Conservation (phyloP, 306 rosid species). For the Lathyrus tuberosus region DNA sequence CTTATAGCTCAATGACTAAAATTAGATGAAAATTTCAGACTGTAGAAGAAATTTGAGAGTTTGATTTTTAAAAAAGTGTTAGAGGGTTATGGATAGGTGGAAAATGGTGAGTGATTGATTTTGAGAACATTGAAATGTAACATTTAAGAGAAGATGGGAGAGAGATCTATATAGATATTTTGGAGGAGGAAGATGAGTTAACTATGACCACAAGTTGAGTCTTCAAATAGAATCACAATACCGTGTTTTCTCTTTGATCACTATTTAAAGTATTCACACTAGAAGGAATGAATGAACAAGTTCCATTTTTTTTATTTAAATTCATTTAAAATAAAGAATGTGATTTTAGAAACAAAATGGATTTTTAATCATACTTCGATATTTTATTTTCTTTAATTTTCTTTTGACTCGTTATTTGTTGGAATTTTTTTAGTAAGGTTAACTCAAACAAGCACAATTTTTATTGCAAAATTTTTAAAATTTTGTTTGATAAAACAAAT, state of each 20-base stretch:
- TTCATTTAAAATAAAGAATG: neutral
- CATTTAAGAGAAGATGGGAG: conserved; percentile 11
- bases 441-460: too few relatives aligned
- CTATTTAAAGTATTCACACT: conserved; percentile 1
- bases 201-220: conserved; percentile 41
- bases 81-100: neutral
- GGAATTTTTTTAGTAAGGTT: too few relatives aligned
- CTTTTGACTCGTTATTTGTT: too few relatives aligned
- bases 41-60: conserved; percentile 28
- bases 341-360: neutral
- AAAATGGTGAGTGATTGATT: conserved; percentile 31
- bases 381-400: too few relatives aligned
- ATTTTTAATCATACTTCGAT: too few relatives aligned
- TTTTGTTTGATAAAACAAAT: too few relatives aligned
- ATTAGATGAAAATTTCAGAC: conserved; percentile 1
- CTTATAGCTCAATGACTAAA: conserved; percentile 16
- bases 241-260: neutral
- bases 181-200: conserved; percentile 34
- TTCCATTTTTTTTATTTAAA: neutral
- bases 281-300: neutral
- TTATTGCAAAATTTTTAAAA: too few relatives aligned
- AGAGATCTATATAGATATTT: conserved; percentile 22
- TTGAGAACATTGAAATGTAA: neutral
- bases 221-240: conserved; percentile 55
- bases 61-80: neutral